Percentiles rank a stretch among this genome's conserved stretches.
Conservation (phyloP, 2,329 filamentous ascomycete genomes). For the Aspergillus terreus region DNA sequence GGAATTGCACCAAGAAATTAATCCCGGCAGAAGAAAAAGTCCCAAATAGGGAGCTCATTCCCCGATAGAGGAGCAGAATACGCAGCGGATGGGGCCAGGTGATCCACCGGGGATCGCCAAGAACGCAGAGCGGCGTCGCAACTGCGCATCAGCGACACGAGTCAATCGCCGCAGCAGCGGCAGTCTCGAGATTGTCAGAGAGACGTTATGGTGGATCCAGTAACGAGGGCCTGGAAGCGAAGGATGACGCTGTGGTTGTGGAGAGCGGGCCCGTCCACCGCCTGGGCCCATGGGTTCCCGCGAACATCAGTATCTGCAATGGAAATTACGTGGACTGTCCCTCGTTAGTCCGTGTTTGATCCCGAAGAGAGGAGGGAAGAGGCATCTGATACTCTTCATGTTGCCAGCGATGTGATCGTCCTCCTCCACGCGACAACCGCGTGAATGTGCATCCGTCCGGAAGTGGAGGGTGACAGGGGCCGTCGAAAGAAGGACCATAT, state of each 20-base stretch:
- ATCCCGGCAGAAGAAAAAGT: slow-evolving; percentile 1
- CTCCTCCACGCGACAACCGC: too few relatives aligned
- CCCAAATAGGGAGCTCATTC: slow-evolving; percentile 1
- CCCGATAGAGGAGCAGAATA: slow-evolving; percentile 4
- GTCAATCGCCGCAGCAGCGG: too few relatives aligned
- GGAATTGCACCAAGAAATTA: neutral
- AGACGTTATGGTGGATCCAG: slow-evolving; percentile 16
- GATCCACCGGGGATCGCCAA: slow-evolving; percentile 25
- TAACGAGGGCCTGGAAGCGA: slow-evolving; percentile 24
- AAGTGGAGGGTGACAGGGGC: neutral
- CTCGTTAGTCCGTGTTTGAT: neutral
- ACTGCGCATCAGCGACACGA: too few relatives aligned
- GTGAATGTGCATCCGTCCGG: too few relatives aligned
- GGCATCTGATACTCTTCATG: neutral
- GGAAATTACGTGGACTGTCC: neutral
- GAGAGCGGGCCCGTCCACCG: slow-evolving; percentile 11
- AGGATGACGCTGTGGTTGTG: slow-evolving; percentile 25
- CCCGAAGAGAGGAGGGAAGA: neutral
- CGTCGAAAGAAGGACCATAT: neutral
- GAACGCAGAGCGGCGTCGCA: neutral
- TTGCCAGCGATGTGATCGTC: too few relatives aligned
- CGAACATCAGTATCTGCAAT: neutral
- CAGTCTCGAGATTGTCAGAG: slow-evolving; percentile 14
- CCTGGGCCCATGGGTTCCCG: slow-evolving; percentile 8
- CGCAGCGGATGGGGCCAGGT: slow-evolving; percentile 3